Percentiles rank a stretch among this genome's conserved stretches.
Evolutionary conservation across 441 rosid species (phyloP).

Genomic region (Erodium trifolium): DNA sequence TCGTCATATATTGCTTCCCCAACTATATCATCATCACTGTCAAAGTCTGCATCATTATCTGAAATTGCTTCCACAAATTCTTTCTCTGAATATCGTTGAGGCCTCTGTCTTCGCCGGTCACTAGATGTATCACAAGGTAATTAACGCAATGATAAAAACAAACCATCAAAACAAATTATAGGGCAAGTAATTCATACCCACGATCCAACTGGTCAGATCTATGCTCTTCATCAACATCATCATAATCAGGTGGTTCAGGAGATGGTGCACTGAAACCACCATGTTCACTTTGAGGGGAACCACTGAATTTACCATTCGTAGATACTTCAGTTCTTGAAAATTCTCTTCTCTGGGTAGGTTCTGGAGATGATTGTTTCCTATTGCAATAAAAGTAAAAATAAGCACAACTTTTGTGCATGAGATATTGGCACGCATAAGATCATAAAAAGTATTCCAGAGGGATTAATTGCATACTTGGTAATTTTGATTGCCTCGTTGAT

Average conservation of each 20-base stretch:
- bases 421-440: background rate
- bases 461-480: conserved; percentile 59
- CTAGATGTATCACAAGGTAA: conserved; percentile 27
- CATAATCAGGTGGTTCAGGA: conserved; percentile 56
- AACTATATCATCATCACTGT: conserved; percentile 93
- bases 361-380: conserved; percentile 79
- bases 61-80: conserved; percentile 84
- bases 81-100: conserved; percentile 70
- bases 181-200: conserved; percentile 34
- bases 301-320: conserved; percentile 58
- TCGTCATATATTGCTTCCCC: conserved; percentile 98
- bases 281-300: conserved; percentile 33
- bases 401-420: background rate
- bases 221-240: conserved; percentile 45
- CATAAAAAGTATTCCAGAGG: background rate
- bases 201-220: conserved; percentile 54
- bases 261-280: conserved; percentile 42
- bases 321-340: conserved; percentile 52
- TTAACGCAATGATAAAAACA: conserved; percentile 17
- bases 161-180: conserved; percentile 9
- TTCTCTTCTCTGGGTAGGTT: conserved; percentile 58
- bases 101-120: conserved; percentile 75
- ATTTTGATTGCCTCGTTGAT: conserved; percentile 93
- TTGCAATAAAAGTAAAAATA: conserved; percentile 29
- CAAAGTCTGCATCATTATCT: conserved; percentile 74